phyloP scores from a whole-genome alignment of 257 asterid species.

The Nicotiana sylvestris region DNA sequence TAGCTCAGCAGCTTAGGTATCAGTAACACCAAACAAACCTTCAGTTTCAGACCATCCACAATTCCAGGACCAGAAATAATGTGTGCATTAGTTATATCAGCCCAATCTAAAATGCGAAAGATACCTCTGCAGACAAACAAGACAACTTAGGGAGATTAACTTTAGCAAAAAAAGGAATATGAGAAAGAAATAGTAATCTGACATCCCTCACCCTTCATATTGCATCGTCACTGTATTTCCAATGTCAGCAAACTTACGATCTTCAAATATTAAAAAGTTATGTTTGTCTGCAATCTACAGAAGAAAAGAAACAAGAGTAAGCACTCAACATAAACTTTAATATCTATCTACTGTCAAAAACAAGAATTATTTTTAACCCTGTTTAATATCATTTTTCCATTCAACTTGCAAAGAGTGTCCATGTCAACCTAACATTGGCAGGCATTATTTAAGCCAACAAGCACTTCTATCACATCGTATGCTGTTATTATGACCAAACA shows the following conservation, averaged over 20 bases:
- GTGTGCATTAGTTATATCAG: constrained; percentile 93
- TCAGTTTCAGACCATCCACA: constrained; percentile 87
- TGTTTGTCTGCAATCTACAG: constrained; percentile 84
- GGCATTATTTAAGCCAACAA: background rate
- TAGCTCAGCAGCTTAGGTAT: background rate
- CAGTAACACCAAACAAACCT: constrained; percentile 39
- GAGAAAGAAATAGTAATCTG: background rate
- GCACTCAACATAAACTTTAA: background rate
- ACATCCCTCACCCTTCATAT: constrained; percentile 68
- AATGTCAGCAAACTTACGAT: constrained; percentile 96
- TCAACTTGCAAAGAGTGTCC: background rate
- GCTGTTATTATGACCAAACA: background rate
- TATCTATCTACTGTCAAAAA: background rate
- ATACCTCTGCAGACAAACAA: constrained; percentile 60
- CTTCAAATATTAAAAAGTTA: constrained; percentile 86
- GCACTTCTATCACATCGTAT: background rate
- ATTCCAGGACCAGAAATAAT: constrained; percentile 97
- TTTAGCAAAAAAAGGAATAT: background rate
- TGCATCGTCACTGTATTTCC: constrained; percentile 99
- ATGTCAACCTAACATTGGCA: background rate
- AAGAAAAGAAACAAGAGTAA: constrained; percentile 18
- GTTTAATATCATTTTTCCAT: background rate
- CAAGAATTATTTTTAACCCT: background rate
- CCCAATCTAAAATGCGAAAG: constrained; percentile 87
- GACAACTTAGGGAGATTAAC: constrained; percentile 8